These are phyloP conservation scores for Modicella reniformis DNA, from an alignment of 371 early-diverging fungal species.

Conservation along the genomic window DNA sequence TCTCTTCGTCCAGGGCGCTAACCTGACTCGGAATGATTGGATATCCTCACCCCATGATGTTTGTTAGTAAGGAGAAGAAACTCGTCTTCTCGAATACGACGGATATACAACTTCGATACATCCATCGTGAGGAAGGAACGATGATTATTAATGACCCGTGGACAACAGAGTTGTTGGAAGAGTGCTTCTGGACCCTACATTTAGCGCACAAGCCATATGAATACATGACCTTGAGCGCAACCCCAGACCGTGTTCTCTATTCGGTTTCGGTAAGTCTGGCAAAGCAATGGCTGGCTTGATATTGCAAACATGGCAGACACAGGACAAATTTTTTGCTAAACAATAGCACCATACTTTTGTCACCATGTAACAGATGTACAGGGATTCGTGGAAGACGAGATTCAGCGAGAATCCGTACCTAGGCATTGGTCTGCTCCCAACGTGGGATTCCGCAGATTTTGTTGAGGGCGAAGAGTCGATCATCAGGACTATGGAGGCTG, in stretches of 20 bases:
- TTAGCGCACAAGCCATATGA: conserved; percentile 16
- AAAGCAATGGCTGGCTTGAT: too few species aligned
- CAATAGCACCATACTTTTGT: background rate
- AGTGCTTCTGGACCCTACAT: conserved; percentile 28
- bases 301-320: background rate
- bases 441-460: conserved; percentile 47
- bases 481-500: conserved; percentile 25
- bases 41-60: background rate
- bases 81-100: conserved; percentile 31
- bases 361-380: conserved; percentile 27
- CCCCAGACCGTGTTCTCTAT: conserved; percentile 21
- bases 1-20: too few species aligned
- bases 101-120: conserved; percentile 21
- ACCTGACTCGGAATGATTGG: background rate
- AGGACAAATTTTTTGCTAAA: too few species aligned
- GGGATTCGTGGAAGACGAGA: conserved; percentile 35
- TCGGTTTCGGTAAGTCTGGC: conserved; percentile 49
- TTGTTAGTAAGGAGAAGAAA: background rate
- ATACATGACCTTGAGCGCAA: conserved; percentile 7
- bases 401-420: conserved; percentile 48
- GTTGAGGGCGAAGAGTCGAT: conserved; percentile 34
- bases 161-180: conserved; percentile 32
- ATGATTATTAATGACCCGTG: conserved; percentile 22
- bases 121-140: conserved; percentile 26
- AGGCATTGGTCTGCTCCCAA: conserved; percentile 27